A percentile compares a stretch with the other conserved stretches of the same genome.
phyloP scores from a whole-genome alignment of 345 rosid genomes.

The Raphanus sativus region DNA sequence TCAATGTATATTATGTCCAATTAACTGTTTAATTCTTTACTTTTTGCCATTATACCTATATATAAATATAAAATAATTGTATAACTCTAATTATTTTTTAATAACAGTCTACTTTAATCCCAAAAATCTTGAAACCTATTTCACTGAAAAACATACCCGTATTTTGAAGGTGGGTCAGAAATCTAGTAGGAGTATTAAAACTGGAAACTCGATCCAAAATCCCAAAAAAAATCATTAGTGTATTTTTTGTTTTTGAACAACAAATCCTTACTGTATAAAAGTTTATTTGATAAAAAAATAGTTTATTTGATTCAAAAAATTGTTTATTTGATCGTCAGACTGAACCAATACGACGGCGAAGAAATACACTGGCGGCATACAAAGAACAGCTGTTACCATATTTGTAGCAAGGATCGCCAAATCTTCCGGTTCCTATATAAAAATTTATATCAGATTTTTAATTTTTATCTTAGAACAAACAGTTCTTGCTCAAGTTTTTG shows the following conservation, averaged over 20 bases:
- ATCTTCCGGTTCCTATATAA: neutral
- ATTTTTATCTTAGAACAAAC: neutral
- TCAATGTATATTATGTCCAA: too few species aligned
- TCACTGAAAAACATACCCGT: too few species aligned
- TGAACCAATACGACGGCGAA: neutral
- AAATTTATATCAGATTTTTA: neutral
- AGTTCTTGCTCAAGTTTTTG: neutral
- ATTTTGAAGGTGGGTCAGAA: too few species aligned
- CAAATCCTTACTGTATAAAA: neutral
- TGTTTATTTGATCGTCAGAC: neutral
- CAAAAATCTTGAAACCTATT: too few species aligned
- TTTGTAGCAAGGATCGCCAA: neutral
- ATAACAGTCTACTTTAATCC: too few species aligned
- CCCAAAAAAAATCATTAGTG: neutral
- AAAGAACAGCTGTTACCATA: neutral
- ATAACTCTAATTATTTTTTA: too few species aligned
- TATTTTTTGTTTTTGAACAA: too few species aligned
- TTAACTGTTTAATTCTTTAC: too few species aligned
- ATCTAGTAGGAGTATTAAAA: neutral
- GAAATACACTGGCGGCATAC: neutral
- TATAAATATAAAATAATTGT: too few species aligned
- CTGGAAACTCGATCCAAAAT: neutral
- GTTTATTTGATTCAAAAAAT: too few species aligned
- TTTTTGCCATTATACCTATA: too few species aligned
- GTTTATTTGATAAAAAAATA: neutral